Evolutionary conservation across 2,329 filamentous ascomycete genomes (phyloP).

Genomic region (Pyricularia pennisetigena): DNA sequence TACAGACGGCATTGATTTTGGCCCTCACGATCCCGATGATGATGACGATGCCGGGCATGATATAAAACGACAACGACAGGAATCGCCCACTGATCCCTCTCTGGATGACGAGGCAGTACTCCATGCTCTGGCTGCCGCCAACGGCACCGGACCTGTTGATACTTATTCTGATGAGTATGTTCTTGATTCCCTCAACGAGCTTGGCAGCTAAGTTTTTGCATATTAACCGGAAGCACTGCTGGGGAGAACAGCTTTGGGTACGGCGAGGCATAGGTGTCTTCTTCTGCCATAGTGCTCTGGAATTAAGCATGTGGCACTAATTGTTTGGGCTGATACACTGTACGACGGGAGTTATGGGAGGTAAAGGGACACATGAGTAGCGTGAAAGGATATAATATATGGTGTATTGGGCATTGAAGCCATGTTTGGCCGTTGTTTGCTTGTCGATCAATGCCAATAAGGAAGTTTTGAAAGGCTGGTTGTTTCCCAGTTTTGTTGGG

Average conservation of each 20-base stretch:
- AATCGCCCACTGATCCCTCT: slow-evolving; percentile 21
- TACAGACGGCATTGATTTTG: slow-evolving; percentile 18
- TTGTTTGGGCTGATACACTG: not conserved
- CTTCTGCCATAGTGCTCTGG: too few relatives aligned
- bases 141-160: slow-evolving; percentile 23
- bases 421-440: not conserved
- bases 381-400: not conserved
- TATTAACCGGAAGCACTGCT: not conserved
- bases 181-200: not conserved
- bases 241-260: not conserved
- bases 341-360: not conserved
- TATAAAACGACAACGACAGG: slow-evolving; percentile 30
- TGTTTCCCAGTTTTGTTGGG: too few relatives aligned
- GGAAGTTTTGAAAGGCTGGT: not conserved
- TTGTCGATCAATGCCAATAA: not conserved
- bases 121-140: slow-evolving; percentile 33
- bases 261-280: not conserved
- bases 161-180: slow-evolving; percentile 33
- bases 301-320: not conserved
- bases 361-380: not conserved
- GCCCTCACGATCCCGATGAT: slow-evolving; percentile 16
- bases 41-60: slow-evolving; percentile 21
- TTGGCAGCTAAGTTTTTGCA: not conserved
- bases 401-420: not conserved
- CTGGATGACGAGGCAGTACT: slow-evolving; percentile 39